phyloP scores from a whole-genome alignment of 257 asterid species.

The Pogostemon cablin region DNA sequence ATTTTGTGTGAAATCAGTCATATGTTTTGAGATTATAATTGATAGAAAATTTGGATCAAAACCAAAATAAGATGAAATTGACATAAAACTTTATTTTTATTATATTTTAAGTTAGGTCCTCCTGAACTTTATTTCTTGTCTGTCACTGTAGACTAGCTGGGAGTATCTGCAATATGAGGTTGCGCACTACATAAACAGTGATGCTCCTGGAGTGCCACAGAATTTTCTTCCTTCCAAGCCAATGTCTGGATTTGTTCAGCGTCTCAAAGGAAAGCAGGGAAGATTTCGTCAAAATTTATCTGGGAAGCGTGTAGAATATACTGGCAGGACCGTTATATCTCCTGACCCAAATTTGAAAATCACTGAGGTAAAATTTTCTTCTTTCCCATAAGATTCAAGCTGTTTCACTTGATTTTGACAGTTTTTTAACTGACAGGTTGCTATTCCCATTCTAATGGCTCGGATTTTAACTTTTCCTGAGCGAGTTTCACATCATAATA shows the following conservation, averaged over 20 bases:
- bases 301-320: slow-evolving; percentile 95
- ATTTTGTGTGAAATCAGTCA: no score
- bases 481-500: slow-evolving; percentile 89
- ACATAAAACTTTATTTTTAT: slow-evolving; percentile 5
- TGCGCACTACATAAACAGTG: slow-evolving; percentile 88
- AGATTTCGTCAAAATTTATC: slow-evolving; percentile 90
- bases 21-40: no score
- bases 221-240: slow-evolving; percentile 43
- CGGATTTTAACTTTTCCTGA: slow-evolving; percentile 84
- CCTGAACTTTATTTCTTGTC: no score
- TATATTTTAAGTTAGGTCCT: no score
- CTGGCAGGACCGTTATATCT: slow-evolving; percentile 97
- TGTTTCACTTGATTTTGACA: slow-evolving; percentile 25
- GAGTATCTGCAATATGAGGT: slow-evolving; percentile 70
- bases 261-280: slow-evolving; percentile 96
- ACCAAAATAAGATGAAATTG: no score
- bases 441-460: slow-evolving; percentile 86
- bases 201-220: slow-evolving; percentile 60
- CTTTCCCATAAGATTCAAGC: slow-evolving; percentile 21
- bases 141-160: slow-evolving; percentile 57
- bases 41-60: no score
- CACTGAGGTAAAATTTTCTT: slow-evolving; percentile 60
- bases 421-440: slow-evolving; percentile 61
- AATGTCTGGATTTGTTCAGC: slow-evolving; percentile 89
- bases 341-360: slow-evolving; percentile 95